Conservation (phyloP, 495 filamentous ascomycete genomes). For the Xylaria venustula region DNA sequence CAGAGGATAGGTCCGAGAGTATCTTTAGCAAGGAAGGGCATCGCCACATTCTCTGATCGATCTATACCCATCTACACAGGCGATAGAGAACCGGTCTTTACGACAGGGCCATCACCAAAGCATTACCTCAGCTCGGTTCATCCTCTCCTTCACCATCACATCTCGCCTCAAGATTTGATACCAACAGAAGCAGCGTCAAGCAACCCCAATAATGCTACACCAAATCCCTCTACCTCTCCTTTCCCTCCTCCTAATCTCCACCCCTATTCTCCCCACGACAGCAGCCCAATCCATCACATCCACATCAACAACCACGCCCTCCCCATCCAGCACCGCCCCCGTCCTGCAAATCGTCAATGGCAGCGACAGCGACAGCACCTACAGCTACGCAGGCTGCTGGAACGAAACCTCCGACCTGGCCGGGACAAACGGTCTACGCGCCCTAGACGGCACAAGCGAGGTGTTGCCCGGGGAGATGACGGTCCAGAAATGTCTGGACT, state of each 20-base stretch:
- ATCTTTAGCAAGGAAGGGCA: neutral
- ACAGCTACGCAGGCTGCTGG: constrained; percentile 48
- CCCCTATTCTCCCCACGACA: neutral
- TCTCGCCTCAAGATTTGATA: too few species aligned
- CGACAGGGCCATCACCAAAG: too few species aligned
- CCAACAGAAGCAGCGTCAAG: neutral
- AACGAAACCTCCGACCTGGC: constrained; percentile 44
- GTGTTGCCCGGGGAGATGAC: constrained; percentile 37
- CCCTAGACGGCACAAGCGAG: constrained; percentile 32
- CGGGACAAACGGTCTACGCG: constrained; percentile 24
- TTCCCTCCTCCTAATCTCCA: neutral
- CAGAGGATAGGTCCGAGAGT: neutral
- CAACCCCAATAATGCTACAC: neutral
- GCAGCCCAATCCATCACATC: neutral
- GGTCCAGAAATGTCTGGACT: constrained; percentile 39
- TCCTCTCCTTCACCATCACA: neutral
- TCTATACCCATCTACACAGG: too few species aligned
- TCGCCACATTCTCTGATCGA: neutral
- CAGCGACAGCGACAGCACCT: constrained; percentile 22
- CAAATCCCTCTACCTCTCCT: neutral
- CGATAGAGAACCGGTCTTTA: neutral
- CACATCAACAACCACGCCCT: constrained; percentile 7
- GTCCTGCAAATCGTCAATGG: constrained; percentile 18
- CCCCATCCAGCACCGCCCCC: neutral
- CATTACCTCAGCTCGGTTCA: too few species aligned